Conservation (phyloP, 2,329 filamentous ascomycete genomes). For the Arachnopeziza araneosa region DNA sequence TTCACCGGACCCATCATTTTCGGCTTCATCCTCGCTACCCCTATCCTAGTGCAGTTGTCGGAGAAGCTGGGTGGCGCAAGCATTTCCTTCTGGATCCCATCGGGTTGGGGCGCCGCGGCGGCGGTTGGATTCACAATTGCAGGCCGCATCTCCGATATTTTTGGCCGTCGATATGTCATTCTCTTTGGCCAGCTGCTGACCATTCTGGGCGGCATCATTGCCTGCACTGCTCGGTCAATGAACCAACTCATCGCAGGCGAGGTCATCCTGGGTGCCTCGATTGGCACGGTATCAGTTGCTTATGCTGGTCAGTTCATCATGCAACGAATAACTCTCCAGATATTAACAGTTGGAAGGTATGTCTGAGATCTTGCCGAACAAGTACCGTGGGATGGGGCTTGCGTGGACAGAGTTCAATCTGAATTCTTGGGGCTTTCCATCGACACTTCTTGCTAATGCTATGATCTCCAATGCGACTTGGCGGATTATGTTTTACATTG, state of each 20-base stretch:
- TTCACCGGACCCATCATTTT: conserved; percentile 17
- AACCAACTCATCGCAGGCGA: conserved; percentile 35
- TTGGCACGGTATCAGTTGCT: conserved; percentile 12
- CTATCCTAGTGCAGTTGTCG: conserved; percentile 23
- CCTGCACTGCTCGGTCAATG: conserved; percentile 31
- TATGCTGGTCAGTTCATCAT: conserved; percentile 11
- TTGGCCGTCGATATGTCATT: conserved; percentile 38
- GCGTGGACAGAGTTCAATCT: conserved; percentile 30
- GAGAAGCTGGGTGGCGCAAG: conserved; percentile 12
- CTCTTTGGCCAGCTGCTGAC: conserved; percentile 31
- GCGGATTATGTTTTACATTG: conserved; percentile 43
- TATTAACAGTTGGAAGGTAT: conserved; percentile 30
- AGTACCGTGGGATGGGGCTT: conserved; percentile 33
- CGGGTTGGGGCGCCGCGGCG: conserved; percentile 33
- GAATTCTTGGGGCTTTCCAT: conserved; percentile 23
- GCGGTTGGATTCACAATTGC: conserved; percentile 37
- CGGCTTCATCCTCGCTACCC: conserved; percentile 23
- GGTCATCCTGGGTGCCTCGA: conserved; percentile 31
- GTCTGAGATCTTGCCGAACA: conserved; percentile 43
- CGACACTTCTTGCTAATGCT: conserved; percentile 29
- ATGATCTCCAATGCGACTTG: conserved; percentile 36
- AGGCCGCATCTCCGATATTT: conserved; percentile 38
- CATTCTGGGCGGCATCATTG: conserved; percentile 34
- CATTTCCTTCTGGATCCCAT: conserved; percentile 18
- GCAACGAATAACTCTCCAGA: conserved; percentile 35